Evolutionary conservation across 805 yeast species (phyloP), one percentile per base, ranked within the genome.

Genomic region (Candida methanosorbosa): DNA sequence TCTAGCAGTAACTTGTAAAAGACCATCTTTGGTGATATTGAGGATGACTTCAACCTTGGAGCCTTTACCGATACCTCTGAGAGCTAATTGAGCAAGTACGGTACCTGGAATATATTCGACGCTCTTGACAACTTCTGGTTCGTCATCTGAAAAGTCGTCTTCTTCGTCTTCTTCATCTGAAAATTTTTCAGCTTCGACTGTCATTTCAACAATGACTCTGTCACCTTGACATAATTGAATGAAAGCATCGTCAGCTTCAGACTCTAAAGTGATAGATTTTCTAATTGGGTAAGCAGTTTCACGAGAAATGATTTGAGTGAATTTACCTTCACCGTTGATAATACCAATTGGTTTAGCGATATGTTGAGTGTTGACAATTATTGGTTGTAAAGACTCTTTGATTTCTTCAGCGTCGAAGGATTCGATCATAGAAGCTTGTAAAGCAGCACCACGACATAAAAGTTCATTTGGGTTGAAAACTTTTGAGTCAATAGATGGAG

Each of bases 251-350:
- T 70, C 78, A 31, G 67, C 71, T 34, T 79, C 78, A 49, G 75
- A 73, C 44, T 72, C 68, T 47, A 90, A 69, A 34, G 74, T 64
- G 41, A 83, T 49, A 13, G 85, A 65, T 63, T 80, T 83, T 63
- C 85, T 82, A 54, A 85, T 82, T 46, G 98, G 98, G 60, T 78
- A 78, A 20, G 96, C 84, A 36, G 97, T 84, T 64, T 87, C 90
- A 34, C 78, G 73, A 40, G 81, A 78, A 35, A 92, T 63, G 29
- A 92, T 67, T 28, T 90, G 74, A 39, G 75, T 70, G 56, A 87
- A 84, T 29, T 54, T 52, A 47, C 86, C 90, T 36, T 76, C 75
- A 29, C 76, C 78, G 49, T 73, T 78, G 54, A 80, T 77, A 45
- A 87, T 61, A 59, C 98, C 98, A 52, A 92, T 76, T 33, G 96